phyloP scores from a whole-genome alignment of 257 asterid species.

The Voacanga thouarsii region DNA sequence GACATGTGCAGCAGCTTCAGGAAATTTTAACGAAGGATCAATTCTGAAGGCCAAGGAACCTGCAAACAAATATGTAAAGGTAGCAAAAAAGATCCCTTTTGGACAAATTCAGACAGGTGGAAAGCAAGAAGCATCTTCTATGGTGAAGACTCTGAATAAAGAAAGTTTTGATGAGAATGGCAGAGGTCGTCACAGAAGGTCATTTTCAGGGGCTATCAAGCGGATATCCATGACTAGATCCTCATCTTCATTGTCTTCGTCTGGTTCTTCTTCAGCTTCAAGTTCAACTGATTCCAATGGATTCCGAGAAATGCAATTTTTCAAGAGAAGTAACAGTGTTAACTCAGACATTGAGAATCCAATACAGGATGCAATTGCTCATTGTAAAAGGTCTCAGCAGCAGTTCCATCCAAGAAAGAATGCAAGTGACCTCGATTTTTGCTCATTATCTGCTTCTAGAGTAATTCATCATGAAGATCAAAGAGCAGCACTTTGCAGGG shows the following conservation, averaged over 20 bases:
- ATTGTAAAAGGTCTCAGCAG: conserved; percentile 73
- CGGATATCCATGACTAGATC: conserved; percentile 45
- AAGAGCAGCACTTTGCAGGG: conserved; percentile 45
- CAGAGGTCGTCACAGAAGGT: conserved; percentile 52
- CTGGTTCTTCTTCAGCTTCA: conserved; percentile 34
- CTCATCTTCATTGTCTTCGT: conserved; percentile 27
- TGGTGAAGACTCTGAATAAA: conserved; percentile 22
- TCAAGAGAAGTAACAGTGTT: conserved; percentile 44
- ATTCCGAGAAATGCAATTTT: conserved; percentile 28
- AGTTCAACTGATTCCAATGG: conserved; percentile 30
- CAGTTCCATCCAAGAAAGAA: conserved; percentile 33
- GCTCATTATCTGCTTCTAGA: conserved; percentile 40
- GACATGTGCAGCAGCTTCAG: conserved; percentile 29
- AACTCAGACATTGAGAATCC: conserved; percentile 64
- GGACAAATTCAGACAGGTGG: conserved; percentile 46
- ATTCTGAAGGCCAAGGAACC: conserved; percentile 25
- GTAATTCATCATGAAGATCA: conserved; percentile 36
- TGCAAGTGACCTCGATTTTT: conserved; percentile 33
- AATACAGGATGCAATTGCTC: conserved; percentile 91
- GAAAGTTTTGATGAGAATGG: conserved; percentile 24
- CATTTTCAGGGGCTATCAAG: conserved; percentile 75
- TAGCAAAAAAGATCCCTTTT: conserved; percentile 32
- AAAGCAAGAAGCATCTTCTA: conserved; percentile 8
- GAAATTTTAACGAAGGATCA: conserved; percentile 14
- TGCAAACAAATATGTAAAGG: conserved; percentile 13